Evolutionary conservation across 1,284 basidiomycete species (phyloP), one percentile per base, ranked within the genome.

Genomic region (Trichosporon faecale): DNA sequence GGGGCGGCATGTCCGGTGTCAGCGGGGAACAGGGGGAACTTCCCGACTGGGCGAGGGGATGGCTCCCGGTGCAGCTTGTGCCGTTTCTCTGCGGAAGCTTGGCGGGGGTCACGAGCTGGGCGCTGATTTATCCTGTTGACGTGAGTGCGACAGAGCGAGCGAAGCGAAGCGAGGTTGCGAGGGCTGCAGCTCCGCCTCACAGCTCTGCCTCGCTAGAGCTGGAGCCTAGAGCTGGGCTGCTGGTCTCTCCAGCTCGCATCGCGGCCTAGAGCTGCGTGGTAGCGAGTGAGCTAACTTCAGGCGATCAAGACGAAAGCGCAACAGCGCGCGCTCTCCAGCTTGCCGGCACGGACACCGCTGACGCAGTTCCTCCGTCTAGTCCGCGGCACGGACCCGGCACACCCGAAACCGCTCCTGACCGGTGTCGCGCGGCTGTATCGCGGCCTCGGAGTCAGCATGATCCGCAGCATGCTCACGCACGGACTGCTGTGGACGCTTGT

Each of bases 221-320:
- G n/a, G n/a, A n/a, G n/a, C n/a, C n/a, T n/a, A n/a, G n/a, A n/a
- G n/a, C n/a, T n/a, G n/a, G n/a, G n/a, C n/a, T n/a, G n/a, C n/a
- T n/a, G n/a, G n/a, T n/a, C n/a, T n/a, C n/a, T n/a, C n/a, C n/a
- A n/a, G n/a, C n/a, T n/a, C n/a, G n/a, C n/a, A n/a, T n/a, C n/a
- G n/a, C n/a, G n/a, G n/a, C n/a, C n/a, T n/a, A n/a, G n/a, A n/a
- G n/a, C n/a, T n/a, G n/a, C n/a, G n/a, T n/a, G n/a, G n/a, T n/a
- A n/a, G n/a, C n/a, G n/a, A n/a, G n/a, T n/a, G n/a, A 40, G 66
- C 70, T 74, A 60, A 75, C 64, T 4, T 1, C 55, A 83, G 82
- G 82, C 81, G 11, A 82, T 83, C 72, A 83, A 82, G 80, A 84
- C 82, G 4, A 83, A 83, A 73, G 80, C 82, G 3, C 83, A 84